Percentiles rank a stretch among this genome's conserved stretches.
Evolutionary conservation across 176 grass and related monocot species (phyloP).

Genomic region (Oryza australiensis): DNA sequence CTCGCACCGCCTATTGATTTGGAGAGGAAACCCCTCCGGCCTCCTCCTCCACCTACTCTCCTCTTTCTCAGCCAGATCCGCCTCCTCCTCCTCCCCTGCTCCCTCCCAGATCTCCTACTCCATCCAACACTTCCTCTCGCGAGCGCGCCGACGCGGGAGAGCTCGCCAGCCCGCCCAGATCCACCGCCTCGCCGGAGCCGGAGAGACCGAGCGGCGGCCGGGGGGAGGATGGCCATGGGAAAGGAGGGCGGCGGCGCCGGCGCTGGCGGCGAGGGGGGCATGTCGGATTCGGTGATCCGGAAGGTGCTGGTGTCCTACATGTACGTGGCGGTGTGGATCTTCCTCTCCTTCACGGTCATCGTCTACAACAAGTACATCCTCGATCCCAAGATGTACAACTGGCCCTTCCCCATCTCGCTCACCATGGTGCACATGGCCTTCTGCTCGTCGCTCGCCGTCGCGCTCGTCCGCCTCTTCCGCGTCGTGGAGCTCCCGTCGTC

Average conservation of each 20-base stretch:
- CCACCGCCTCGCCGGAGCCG: background rate
- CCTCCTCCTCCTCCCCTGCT: background rate
- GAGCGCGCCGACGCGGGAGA: background rate
- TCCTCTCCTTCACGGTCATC: slow-evolving; percentile 92
- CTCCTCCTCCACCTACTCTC: slow-evolving; percentile 16
- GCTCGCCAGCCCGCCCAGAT: background rate
- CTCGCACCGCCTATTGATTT: background rate
- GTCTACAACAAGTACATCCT: slow-evolving; percentile 99
- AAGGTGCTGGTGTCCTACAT: slow-evolving; percentile 90
- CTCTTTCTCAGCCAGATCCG: slow-evolving; percentile 33
- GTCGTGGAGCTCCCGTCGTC: slow-evolving; percentile 67
- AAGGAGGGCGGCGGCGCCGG: slow-evolving; percentile 41
- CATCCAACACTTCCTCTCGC: background rate
- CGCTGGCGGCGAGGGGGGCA: slow-evolving; percentile 26
- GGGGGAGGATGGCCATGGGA: slow-evolving; percentile 42
- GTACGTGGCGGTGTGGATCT: slow-evolving; percentile 96
- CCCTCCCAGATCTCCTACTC: slow-evolving; percentile 31
- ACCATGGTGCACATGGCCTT: slow-evolving; percentile 98
- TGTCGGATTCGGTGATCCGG: slow-evolving; percentile 73
- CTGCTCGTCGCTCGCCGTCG: slow-evolving; percentile 78
- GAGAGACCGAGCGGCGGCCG: background rate
- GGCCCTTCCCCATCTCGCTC: slow-evolving; percentile 96
- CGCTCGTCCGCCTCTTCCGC: slow-evolving; percentile 77
- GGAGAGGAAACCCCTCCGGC: background rate
- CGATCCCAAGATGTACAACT: slow-evolving; percentile 97